phyloP scores from a whole-genome alignment of 1,284 basidiomycete genomes.

The Sphaerobolus stellatus region DNA sequence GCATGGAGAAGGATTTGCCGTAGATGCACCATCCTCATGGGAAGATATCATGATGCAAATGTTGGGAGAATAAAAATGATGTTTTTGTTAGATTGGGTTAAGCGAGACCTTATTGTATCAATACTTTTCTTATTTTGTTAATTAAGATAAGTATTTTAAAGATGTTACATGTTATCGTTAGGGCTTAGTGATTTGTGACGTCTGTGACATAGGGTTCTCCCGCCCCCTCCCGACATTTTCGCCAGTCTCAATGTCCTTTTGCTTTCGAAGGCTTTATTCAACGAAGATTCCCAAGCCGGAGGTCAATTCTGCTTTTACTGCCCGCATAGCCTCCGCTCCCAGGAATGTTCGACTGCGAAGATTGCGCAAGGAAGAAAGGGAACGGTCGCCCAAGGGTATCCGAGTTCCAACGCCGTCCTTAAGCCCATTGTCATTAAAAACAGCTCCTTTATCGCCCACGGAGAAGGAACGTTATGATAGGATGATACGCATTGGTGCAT shows the following conservation, averaged over 20 bases:
- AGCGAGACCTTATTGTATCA: no score
- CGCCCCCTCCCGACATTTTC: no score
- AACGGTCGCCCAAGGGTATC: slow-evolving; percentile 33
- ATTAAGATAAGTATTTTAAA: no score
- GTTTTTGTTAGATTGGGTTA: no score
- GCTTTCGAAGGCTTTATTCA: slow-evolving; percentile 49
- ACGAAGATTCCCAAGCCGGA: slow-evolving; percentile 40
- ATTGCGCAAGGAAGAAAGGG: slow-evolving; percentile 44
- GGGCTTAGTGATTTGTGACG: no score
- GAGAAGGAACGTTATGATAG: slow-evolving; percentile 62
- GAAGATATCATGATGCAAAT: no score
- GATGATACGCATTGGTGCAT: slow-evolving; percentile 50
- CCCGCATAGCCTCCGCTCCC: slow-evolving; percentile 66
- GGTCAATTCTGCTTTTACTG: slow-evolving; percentile 43
- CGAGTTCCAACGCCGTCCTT: slow-evolving; percentile 45
- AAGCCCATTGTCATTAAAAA: slow-evolving; percentile 26
- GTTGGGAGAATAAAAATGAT: no score
- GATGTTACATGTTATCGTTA: no score
- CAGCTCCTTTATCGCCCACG: slow-evolving; percentile 49
- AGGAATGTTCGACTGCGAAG: slow-evolving; percentile 71
- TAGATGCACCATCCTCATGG: no score
- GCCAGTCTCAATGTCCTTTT: slow-evolving; percentile 5
- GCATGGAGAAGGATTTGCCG: no score
- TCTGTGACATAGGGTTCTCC: no score
- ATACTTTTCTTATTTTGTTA: no score